These are phyloP conservation scores for Candida insectalens DNA, from an alignment of 805 yeast genomes.

Conservation along the genomic window DNA sequence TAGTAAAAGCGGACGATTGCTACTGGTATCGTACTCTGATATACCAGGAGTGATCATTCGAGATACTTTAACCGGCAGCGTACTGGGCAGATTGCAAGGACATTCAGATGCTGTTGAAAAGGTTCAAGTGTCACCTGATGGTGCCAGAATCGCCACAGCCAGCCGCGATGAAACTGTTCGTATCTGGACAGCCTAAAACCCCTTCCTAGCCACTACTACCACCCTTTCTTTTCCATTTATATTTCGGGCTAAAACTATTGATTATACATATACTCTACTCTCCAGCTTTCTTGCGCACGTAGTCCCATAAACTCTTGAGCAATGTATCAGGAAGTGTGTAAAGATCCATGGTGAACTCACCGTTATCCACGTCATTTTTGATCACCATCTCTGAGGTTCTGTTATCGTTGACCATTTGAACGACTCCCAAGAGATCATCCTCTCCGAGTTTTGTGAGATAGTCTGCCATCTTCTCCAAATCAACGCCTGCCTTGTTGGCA, in stretches of 20 bases:
- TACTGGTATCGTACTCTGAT: slow-evolving; percentile 71
- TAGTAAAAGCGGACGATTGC: slow-evolving; percentile 62
- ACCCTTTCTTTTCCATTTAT: not conserved
- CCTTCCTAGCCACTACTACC: not conserved
- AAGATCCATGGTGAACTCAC: slow-evolving; percentile 94
- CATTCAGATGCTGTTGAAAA: slow-evolving; percentile 54
- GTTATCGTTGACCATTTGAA: slow-evolving; percentile 96
- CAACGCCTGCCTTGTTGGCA: slow-evolving; percentile 69
- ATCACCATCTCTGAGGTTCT: slow-evolving; percentile 91
- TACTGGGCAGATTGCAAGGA: slow-evolving; percentile 58
- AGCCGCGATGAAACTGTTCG: slow-evolving; percentile 73
- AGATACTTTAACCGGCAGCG: slow-evolving; percentile 61
- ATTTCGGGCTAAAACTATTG: too few relatives aligned
- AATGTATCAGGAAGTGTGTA: slow-evolving; percentile 87
- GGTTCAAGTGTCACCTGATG: slow-evolving; percentile 63
- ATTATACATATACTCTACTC: too few relatives aligned
- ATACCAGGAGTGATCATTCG: slow-evolving; percentile 58
- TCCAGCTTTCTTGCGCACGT: slow-evolving; percentile 60
- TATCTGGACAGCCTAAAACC: slow-evolving; percentile 40
- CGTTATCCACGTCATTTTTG: slow-evolving; percentile 91
- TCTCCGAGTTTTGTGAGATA: slow-evolving; percentile 82
- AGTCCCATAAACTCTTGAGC: slow-evolving; percentile 90
- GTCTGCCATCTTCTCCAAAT: slow-evolving; percentile 83
- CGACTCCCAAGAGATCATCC: slow-evolving; percentile 89
- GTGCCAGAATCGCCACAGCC: slow-evolving; percentile 66